Conservation (phyloP, 2,329 filamentous ascomycete species). For the Penicillium sp. region DNA sequence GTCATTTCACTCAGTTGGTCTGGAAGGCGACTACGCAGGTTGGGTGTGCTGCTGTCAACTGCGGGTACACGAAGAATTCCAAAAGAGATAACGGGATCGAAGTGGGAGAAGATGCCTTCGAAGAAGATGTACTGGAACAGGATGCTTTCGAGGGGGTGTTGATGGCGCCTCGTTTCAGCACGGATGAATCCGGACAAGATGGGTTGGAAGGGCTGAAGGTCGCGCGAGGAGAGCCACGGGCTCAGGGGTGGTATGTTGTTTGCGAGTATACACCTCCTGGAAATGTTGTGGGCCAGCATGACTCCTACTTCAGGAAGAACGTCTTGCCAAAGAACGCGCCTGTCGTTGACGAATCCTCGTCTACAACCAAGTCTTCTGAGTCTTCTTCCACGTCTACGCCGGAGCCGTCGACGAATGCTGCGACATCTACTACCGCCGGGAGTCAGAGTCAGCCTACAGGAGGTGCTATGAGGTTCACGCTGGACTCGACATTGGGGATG, state of each 20-base stretch:
- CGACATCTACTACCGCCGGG: slow-evolving; percentile 3
- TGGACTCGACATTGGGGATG: slow-evolving; percentile 7
- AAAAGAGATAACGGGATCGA: background rate
- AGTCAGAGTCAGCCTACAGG: slow-evolving; percentile 6
- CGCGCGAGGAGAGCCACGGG: slow-evolving; percentile 8
- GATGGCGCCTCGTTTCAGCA: background rate
- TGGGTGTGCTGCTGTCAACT: slow-evolving; percentile 54
- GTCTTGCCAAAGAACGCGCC: slow-evolving; percentile 24
- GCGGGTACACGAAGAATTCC: slow-evolving; percentile 34
- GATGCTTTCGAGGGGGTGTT: slow-evolving; percentile 28
- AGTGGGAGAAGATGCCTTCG: background rate
- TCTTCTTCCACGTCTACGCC: slow-evolving; percentile 8
- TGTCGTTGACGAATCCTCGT: slow-evolving; percentile 7
- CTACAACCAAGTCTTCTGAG: slow-evolving; percentile 16
- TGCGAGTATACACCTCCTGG: slow-evolving; percentile 70
- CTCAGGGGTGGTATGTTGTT: slow-evolving; percentile 63
- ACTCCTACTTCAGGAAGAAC: slow-evolving; percentile 35
- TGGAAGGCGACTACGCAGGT: slow-evolving; percentile 64
- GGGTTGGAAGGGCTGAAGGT: background rate
- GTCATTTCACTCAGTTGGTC: slow-evolving; percentile 72
- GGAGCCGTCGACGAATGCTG: slow-evolving; percentile 17
- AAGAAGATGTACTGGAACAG: slow-evolving; percentile 17
- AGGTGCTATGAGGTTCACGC: slow-evolving; percentile 5
- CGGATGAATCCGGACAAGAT: background rate
- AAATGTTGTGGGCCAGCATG: slow-evolving; percentile 52